Evolutionary conservation across 495 filamentous ascomycete genomes (phyloP).

Genomic region (Tuber melanosporum): DNA sequence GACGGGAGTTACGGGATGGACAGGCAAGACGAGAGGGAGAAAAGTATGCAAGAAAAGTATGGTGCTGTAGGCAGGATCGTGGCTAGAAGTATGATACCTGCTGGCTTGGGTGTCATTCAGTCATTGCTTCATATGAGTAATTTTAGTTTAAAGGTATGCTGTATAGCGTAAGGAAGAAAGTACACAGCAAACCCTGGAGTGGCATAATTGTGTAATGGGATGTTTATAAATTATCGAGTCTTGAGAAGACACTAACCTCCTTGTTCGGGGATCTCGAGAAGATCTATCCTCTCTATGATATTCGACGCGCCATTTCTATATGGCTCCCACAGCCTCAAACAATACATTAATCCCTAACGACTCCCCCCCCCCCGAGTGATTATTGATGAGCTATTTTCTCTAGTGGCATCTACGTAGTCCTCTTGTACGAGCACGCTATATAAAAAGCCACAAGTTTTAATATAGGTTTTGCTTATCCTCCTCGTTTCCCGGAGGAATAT

Average conservation of each 20-base stretch:
- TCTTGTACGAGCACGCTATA: background rate
- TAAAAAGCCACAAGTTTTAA: background rate
- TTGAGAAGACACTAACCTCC: background rate
- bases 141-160: background rate
- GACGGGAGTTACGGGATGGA: background rate
- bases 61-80: slow-evolving; percentile 11
- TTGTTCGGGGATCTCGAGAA: background rate
- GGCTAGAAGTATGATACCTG: slow-evolving; percentile 5
- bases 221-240: background rate
- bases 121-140: background rate
- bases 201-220: background rate
- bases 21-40: slow-evolving; percentile 19
- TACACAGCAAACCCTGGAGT: too few species aligned
- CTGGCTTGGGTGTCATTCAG: background rate
- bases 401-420: background rate
- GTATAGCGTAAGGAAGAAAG: background rate
- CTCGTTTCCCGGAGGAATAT: background rate
- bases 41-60: slow-evolving; percentile 14
- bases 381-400: background rate
- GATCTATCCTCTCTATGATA: background rate
- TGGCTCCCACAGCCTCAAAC: background rate
- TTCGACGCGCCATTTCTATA: background rate
- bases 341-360: background rate
- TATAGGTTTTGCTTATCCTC: background rate
- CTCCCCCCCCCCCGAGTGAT: background rate